phyloP scores from a whole-genome alignment of 1,139 yeast species.

The Yamadazyma buinensis region DNA sequence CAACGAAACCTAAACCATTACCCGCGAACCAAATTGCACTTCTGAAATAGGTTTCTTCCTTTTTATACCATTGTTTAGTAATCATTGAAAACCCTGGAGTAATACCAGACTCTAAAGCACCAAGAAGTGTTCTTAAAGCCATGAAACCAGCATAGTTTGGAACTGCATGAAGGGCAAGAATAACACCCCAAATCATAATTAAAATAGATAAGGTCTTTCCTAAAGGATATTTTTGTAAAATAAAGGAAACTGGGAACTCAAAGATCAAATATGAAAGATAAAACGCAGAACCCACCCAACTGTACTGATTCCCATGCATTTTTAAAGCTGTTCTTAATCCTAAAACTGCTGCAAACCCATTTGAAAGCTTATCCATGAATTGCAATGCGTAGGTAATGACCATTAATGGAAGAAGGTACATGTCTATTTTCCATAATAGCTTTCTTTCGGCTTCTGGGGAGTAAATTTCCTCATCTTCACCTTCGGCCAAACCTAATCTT shows the following conservation, averaged over 20 bases:
- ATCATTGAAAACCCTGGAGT: constrained; percentile 59
- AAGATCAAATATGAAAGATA: constrained; percentile 50
- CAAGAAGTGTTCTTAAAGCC: constrained; percentile 36
- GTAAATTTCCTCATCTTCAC: constrained; percentile 14
- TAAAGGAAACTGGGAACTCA: constrained; percentile 41
- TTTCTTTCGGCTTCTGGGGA: constrained; percentile 16
- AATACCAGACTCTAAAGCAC: constrained; percentile 50
- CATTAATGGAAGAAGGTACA: constrained; percentile 51
- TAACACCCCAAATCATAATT: constrained; percentile 28
- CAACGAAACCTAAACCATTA: constrained; percentile 27
- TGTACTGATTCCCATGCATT: constrained; percentile 46
- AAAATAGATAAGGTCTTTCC: constrained; percentile 22
- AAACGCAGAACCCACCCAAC: constrained; percentile 57
- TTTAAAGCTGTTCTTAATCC: constrained; percentile 48
- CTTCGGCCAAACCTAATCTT: constrained; percentile 20
- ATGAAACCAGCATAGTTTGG: constrained; percentile 29
- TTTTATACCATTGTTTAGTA: constrained; percentile 27
- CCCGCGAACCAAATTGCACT: constrained; percentile 28
- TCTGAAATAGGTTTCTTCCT: constrained; percentile 21
- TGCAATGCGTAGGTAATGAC: constrained; percentile 55
- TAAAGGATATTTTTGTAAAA: constrained; percentile 37
- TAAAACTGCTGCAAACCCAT: constrained; percentile 57
- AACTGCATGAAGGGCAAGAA: constrained; percentile 25
- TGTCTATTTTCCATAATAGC: constrained; percentile 46
- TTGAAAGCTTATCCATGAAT: constrained; percentile 63